A percentile compares a stretch with the other conserved stretches of the same genome.
These are phyloP conservation scores for Salpingoeca rosetta DNA, from an alignment of 78 protist species.

Conservation along the genomic window DNA sequence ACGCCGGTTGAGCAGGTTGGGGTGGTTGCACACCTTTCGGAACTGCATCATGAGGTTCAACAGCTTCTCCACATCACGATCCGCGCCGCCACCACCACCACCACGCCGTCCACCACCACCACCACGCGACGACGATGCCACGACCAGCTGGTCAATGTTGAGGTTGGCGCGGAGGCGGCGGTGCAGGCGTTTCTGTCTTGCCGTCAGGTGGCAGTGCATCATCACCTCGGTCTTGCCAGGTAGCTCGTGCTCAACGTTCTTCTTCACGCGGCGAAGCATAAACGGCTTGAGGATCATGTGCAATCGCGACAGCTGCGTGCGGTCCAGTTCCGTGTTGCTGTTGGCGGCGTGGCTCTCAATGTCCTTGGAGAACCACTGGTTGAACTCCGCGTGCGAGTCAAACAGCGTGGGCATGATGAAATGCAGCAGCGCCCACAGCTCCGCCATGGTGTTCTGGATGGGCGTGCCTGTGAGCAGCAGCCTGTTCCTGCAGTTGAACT, in stretches of 20 bases:
- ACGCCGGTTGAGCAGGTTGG: slow-evolving; percentile 73
- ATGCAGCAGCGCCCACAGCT: slow-evolving; percentile 81
- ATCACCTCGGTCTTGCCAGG: slow-evolving; percentile 69
- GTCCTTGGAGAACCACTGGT: slow-evolving; percentile 36
- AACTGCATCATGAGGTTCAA: slow-evolving; percentile 87
- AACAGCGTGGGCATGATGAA: slow-evolving; percentile 79
- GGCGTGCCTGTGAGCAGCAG: slow-evolving; percentile 94
- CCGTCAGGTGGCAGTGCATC: slow-evolving; percentile 49
- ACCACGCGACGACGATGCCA: slow-evolving; percentile 3
- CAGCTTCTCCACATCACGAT: slow-evolving; percentile 41
- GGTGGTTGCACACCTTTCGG: slow-evolving; percentile 89
- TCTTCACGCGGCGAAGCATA: slow-evolving; percentile 85
- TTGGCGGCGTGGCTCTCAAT: slow-evolving; percentile 41
- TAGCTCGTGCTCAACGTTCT: slow-evolving; percentile 82
- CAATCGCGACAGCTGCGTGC: slow-evolving; percentile 66
- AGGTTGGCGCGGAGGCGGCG: slow-evolving; percentile 29
- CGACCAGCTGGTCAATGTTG: slow-evolving; percentile 44
- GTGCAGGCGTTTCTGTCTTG: slow-evolving; percentile 52
- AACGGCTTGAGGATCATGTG: slow-evolving; percentile 89
- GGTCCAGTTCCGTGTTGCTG: slow-evolving; percentile 39
- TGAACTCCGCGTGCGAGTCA: slow-evolving; percentile 43
- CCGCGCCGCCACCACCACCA: too few species aligned
- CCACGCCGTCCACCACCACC: too few species aligned
- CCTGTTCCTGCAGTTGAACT: slow-evolving; percentile 69
- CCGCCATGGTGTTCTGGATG: slow-evolving; percentile 65